Percentiles rank a stretch among this genome's conserved stretches.
Conservation (phyloP, 306 rosid species). For the Vachellia pachyceras region DNA sequence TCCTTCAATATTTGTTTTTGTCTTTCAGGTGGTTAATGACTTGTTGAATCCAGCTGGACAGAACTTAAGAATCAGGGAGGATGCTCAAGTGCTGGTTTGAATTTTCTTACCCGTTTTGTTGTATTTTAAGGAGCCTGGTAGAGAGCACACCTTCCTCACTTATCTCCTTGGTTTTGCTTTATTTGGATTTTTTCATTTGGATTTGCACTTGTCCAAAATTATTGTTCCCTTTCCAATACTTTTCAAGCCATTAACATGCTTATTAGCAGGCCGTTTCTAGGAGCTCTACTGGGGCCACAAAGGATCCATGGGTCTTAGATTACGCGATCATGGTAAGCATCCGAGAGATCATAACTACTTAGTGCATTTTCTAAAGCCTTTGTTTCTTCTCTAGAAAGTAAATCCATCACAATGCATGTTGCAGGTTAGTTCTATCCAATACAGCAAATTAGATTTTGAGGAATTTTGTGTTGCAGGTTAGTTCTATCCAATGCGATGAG, state of each 20-base stretch:
- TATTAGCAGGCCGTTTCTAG: constrained; percentile 68
- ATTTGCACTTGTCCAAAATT: constrained; percentile 30
- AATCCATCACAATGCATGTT: constrained; percentile 33
- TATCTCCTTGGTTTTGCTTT: constrained; percentile 15
- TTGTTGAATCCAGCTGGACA: constrained; percentile 97
- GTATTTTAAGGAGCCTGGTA: constrained; percentile 10
- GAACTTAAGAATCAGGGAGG: constrained; percentile 97
- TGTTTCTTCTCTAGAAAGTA: constrained; percentile 18
- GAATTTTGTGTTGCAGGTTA: constrained; percentile 94
- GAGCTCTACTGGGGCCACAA: constrained; percentile 75
- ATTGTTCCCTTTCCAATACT: constrained; percentile 11
- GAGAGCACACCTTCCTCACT: background rate
- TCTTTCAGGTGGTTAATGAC: constrained; percentile 93
- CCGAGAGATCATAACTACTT: constrained; percentile 6
- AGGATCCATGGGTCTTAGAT: constrained; percentile 75
- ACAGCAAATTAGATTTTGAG: constrained; percentile 83
- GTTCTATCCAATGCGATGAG: too few species aligned
- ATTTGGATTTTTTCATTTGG: background rate
- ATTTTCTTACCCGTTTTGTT: constrained; percentile 33
- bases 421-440: constrained; percentile 81
- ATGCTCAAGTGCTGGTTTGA: constrained; percentile 73
- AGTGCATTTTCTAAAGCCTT: background rate
- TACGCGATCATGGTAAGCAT: constrained; percentile 66
- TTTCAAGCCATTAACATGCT: constrained; percentile 35
- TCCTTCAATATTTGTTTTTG: constrained; percentile 1